phyloP scores from a whole-genome alignment of 331 rosid species.

The Malus hybrid region DNA sequence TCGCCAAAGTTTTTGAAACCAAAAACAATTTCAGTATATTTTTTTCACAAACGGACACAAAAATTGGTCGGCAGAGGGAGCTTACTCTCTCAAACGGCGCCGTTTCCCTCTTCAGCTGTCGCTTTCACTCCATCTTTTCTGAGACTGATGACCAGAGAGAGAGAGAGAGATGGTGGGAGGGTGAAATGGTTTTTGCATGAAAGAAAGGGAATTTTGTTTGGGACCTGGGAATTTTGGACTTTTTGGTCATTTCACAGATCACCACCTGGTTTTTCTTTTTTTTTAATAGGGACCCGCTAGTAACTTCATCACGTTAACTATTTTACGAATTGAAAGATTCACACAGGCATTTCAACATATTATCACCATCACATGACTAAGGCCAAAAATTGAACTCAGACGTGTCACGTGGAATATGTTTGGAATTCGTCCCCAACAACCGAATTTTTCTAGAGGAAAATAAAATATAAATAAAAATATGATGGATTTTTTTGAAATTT shows the following conservation, averaged over 20 bases:
- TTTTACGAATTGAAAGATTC: too few species aligned
- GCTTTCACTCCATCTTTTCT: neutral
- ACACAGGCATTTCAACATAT: too few species aligned
- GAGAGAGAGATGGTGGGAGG: neutral
- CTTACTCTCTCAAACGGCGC: neutral
- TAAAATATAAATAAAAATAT: neutral
- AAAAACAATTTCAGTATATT: neutral
- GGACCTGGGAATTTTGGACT: neutral
- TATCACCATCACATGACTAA: too few species aligned
- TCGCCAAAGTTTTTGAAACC: neutral
- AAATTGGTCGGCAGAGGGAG: neutral
- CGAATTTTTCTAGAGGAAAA: neutral
- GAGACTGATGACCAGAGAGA: neutral
- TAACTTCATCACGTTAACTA: too few species aligned
- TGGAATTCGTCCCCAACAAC: too few species aligned
- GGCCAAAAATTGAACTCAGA: too few species aligned
- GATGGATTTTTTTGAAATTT: neutral
- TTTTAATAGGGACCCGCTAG: too few species aligned
- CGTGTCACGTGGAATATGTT: too few species aligned
- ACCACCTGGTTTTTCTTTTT: neutral
- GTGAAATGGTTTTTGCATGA: constrained; percentile 16
- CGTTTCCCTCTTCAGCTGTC: neutral
- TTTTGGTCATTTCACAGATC: neutral
- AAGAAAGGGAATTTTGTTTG: neutral
- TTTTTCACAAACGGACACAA: neutral